Conservation (phyloP, 140 eudicot species). For the Stevia rebaudiana region DNA sequence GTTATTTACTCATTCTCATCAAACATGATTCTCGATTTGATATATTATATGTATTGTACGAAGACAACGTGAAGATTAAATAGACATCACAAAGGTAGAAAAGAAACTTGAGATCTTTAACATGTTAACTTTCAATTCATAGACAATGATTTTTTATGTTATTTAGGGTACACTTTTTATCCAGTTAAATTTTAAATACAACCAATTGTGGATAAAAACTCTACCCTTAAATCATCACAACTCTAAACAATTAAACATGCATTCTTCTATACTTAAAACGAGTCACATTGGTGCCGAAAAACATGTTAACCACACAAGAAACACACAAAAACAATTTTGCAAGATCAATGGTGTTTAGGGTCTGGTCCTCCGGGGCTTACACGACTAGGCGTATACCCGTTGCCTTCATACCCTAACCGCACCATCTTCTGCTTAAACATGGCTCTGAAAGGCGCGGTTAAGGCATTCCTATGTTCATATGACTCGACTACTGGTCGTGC, state of each 20-base stretch:
- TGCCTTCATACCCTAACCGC: conserved; percentile 15
- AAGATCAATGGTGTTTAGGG: conserved; percentile 33
- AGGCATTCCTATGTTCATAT: conserved; percentile 10
- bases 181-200: too few species aligned
- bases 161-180: not conserved
- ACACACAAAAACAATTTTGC: not conserved
- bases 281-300: not conserved
- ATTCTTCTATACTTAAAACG: conserved; percentile 9
- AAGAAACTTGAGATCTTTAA: not conserved
- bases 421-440: conserved; percentile 21
- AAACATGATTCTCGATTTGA: too few species aligned
- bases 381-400: conserved; percentile 14
- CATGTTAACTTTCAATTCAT: conserved; percentile 8
- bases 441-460: conserved; percentile 28
- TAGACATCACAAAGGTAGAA: not conserved
- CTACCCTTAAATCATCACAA: conserved; percentile 13
- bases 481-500: conserved; percentile 21
- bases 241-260: conserved; percentile 9
- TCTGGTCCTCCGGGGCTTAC: conserved; percentile 40
- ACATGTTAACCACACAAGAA: not conserved
- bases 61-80: not conserved
- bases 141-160: not conserved
- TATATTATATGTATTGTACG: too few species aligned
- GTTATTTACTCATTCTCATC: too few species aligned
- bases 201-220: not conserved